Base-by-base conservation (phyloP, 495 filamentous ascomycete genomes). In the Penicillium herquei region DNA sequence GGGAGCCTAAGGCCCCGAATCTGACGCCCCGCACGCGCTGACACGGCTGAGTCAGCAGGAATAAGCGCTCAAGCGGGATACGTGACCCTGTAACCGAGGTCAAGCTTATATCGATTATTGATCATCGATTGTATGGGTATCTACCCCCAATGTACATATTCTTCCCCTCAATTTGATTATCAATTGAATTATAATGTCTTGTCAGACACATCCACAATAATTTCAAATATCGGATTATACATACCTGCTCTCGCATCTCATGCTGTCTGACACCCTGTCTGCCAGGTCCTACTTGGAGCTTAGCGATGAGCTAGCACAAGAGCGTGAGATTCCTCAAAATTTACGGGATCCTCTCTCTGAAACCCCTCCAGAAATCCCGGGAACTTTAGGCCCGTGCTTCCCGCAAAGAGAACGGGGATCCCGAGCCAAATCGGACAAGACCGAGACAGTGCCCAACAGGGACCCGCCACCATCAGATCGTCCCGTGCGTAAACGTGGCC, bases 401-500 rank as follows among this genome's bases (percentile, higher is more conserved):
- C 58, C 34, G n/a, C n/a, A 49, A 12, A 55, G 44, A 21, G 42
- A 11, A 10, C 26, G 35, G 35, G 37, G 16, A 21, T 26, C 14
- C 17, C 16, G 33, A 14, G 42, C 58, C 10, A 26, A 30, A 35
- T 53, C 55, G 57, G 50, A 54, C 52, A 61, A 52, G 54, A 51
- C 58, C 55, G 60, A 61, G n/a, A 14, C 39, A 41, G 26, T 18
- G 31, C 21, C 50, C 14, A 43, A 39, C 31, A 39, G 13, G 2
- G 33, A 50, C 12, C 55, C 54, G 34, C 51, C 21, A 4, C 30
- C 21, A 9, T 35, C 35, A 46, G 64, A 56, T 57, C 61, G 58
- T 26, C 60, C 56, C 30, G 39, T 42, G 17, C 63, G 63, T 40
- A 68, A 66, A 59, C 58, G 66, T 51, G 66, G 66, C 30, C 57